Evolutionary conservation across 768 basidiomycete genomes (phyloP), one percentile per base, ranked within the genome.

Genomic region (Lentinula sp.): DNA sequence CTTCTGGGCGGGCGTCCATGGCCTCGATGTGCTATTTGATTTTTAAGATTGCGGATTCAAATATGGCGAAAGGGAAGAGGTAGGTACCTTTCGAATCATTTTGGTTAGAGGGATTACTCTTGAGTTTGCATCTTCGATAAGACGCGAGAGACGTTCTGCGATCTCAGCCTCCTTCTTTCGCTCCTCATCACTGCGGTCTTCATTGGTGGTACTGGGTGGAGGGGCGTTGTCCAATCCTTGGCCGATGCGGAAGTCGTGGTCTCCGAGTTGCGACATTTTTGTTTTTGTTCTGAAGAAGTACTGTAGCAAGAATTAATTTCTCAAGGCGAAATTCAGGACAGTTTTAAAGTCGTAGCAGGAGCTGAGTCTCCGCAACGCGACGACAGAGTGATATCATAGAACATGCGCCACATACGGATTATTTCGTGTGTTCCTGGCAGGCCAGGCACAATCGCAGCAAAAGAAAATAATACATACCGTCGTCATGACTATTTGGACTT

Each of bases 51-150:
- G 28, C 3, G 28, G 28, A 28, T 28, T 28, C 28, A 28, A 28
- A 28, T 28, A 28, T 28, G 28, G 28, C 28, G 28, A 28, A 28
- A 28, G 43, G 62, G 23, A 16, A 21, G 71, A 70, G 65, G 69
- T 70, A 40, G 71, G 65, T 69, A 73, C 74, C 68, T 73, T 73
- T 32, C 75, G 72, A 62, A 75, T 73, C 72, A 73, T 74, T 37
- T 69, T 70, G 53, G 67, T 70, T 23, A 76, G 53, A 5, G 74
- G 74, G 3, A 65, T 52, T 16, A 72, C 65, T 13, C 69, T 67
- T 3, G 61, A 45, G 59, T 74, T 75, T 5, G 75, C 73, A 57
- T 71, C 68, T 51, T 76, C 74, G 59, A 76, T 73, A 51, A 75
- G 63, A 6, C 66, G 21, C 28, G 75, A 73, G 39, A 76, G 72